Base-by-base conservation (phyloP, 352 stramenopile genomes). In the Elongisporangium undulatum region DNA sequence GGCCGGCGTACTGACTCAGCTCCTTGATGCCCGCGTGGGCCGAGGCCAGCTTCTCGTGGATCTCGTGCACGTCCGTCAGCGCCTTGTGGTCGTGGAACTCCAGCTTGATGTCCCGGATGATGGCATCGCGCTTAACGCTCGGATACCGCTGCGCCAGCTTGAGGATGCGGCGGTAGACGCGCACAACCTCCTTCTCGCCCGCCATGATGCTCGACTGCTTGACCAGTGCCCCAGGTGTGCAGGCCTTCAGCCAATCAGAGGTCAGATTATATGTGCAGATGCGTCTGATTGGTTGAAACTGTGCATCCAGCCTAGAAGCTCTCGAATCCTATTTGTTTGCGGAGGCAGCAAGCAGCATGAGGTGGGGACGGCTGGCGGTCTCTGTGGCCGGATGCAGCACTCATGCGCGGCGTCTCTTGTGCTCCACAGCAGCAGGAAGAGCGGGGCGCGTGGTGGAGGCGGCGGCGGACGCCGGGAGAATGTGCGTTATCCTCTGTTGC, bases 101-200 rank as follows among this genome's bases (percentile, higher is more conserved):
- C 48, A 75, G 68, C 69, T 92, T 91, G 68, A 94, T 92, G 66
- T 96, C 88, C 34, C 70, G 66, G 53, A 94, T 71, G 59, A 95
- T 87, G 15, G 83, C 79, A 48, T 89, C 72, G 53, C 83, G 81
- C 77, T 95, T 95, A 62, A 95, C 58, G 75, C 85, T 95, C 62
- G 85, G 85, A 67, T 92, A 95, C 52, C 77, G 72, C 67, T 86
- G 77, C 51, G 80, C 85, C 56, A 95, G 70, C 83, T 93, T 89
- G 51, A 95, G 80, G 49, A 96, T 82, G 55, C 73, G 81, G 45
- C 85, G 77, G 67, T 94, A 94, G 69, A 94, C 75, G 62, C 75
- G 82, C 72, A 86, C 62, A 51, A 96, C 79, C 55, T 90, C 70
- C 54, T 75, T 75, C 26, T 58, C 61, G 16, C 80, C 68, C 20